Evolutionary conservation across 345 rosid genomes (phyloP).

Genomic region (Excoecaria agallocha): DNA sequence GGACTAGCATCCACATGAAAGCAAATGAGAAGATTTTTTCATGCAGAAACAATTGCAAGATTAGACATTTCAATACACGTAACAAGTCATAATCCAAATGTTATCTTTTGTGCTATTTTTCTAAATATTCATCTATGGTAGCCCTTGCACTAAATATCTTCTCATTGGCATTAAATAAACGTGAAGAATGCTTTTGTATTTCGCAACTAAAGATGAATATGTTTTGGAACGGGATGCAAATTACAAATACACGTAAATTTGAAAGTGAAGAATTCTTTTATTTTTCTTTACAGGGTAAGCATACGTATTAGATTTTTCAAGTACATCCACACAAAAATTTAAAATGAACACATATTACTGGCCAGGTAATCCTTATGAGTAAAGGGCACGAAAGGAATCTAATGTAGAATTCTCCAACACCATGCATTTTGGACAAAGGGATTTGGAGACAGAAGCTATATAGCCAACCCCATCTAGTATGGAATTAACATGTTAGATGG

Average conservation of each 20-base stretch:
- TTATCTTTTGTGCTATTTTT: not conserved
- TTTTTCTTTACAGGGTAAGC: not conserved
- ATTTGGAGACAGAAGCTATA: too few species aligned
- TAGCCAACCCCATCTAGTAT: too few species aligned
- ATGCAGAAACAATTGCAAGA: conserved; percentile 2
- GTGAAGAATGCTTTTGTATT: not conserved
- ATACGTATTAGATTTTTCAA: not conserved
- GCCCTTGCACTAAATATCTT: not conserved
- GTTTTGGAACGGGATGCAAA: not conserved
- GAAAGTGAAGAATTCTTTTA: not conserved
- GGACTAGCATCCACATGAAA: not conserved
- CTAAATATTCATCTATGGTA: not conserved
- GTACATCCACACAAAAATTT: not conserved
- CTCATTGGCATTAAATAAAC: not conserved
- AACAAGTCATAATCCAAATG: not conserved
- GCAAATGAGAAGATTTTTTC: not conserved
- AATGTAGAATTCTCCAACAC: not conserved
- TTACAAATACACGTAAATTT: not conserved
- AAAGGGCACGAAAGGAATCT: not conserved
- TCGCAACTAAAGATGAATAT: not conserved
- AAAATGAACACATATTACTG: not conserved
- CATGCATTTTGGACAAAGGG: not conserved
- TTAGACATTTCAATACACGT: not conserved
- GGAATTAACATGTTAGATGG: not conserved
- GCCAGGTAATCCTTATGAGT: not conserved